A percentile compares a stretch with the other conserved stretches of the same genome.
Evolutionary conservation across 2,329 filamentous ascomycete genomes (phyloP).

Genomic region (Phialophora expanda): DNA sequence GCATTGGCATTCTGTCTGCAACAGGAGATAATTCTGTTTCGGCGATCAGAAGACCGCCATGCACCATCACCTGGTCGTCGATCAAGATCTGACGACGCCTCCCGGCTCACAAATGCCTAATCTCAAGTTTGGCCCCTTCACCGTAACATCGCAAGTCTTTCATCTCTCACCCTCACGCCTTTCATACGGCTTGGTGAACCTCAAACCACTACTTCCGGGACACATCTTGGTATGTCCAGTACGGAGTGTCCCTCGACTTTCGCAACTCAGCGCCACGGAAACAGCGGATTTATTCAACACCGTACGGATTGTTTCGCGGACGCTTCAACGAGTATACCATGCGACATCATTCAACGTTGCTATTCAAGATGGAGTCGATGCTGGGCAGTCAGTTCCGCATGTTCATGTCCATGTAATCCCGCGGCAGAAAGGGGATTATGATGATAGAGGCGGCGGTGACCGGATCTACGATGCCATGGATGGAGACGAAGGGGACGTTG

Average conservation of each 20-base stretch:
- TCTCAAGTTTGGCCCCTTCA: conserved; percentile 75
- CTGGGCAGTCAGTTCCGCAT: conserved; percentile 92
- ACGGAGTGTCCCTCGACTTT: conserved; percentile 70
- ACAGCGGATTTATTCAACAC: conserved; percentile 85
- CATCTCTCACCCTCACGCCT: conserved; percentile 68
- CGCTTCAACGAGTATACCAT: conserved; percentile 67
- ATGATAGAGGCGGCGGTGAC: conserved; percentile 66
- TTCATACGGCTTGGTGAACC: conserved; percentile 89
- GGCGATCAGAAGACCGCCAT: neutral
- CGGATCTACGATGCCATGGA: conserved; percentile 84
- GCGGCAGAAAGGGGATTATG: conserved; percentile 64
- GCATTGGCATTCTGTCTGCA: neutral
- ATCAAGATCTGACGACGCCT: neutral
- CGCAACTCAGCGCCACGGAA: conserved; percentile 73
- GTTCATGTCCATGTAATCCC: conserved; percentile 94
- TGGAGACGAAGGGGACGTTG: conserved; percentile 81
- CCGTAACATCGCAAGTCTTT: conserved; percentile 87
- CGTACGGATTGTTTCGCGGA: conserved; percentile 79
- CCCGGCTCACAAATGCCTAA: conserved; percentile 29
- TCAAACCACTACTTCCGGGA: conserved; percentile 90
- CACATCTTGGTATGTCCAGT: conserved; percentile 89
- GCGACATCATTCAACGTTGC: conserved; percentile 87
- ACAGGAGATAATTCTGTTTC: neutral
- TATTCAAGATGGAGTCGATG: conserved; percentile 88
- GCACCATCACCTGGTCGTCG: conserved; percentile 3